A percentile compares a stretch with the other conserved stretches of the same genome.
These are phyloP conservation scores for Aureobasidium uvarum DNA, from an alignment of 2,329 filamentous ascomycete genomes.

Conservation along the genomic window DNA sequence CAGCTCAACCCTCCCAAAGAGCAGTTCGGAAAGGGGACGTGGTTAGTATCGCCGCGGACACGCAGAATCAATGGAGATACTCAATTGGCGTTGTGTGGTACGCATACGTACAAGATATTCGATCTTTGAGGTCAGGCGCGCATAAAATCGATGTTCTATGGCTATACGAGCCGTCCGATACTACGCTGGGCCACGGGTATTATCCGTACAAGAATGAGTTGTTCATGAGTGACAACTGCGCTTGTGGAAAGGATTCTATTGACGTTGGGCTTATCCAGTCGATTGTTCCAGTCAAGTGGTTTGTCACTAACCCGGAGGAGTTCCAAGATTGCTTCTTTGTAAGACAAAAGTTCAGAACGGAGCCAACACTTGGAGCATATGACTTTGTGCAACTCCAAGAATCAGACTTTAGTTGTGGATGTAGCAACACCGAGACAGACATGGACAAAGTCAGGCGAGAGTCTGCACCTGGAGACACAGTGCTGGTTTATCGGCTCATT, in stretches of 20 bases:
- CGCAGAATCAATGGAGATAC: conserved; percentile 57
- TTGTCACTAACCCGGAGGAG: conserved; percentile 52
- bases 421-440: conserved; percentile 30
- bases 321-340: conserved; percentile 57
- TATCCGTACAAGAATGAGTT: conserved; percentile 73
- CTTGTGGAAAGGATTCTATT: conserved; percentile 58
- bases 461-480: conserved; percentile 58
- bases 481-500: conserved; percentile 48
- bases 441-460: conserved; percentile 29
- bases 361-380: conserved; percentile 46
- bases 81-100: conserved; percentile 60
- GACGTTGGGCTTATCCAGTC: conserved; percentile 56
- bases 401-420: conserved; percentile 57
- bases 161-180: conserved; percentile 71
- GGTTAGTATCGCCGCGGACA: conserved; percentile 48
- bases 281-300: conserved; percentile 58
- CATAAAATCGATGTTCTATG: conserved; percentile 64
- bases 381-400: conserved; percentile 61
- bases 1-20: not conserved
- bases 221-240: conserved; percentile 74
- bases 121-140: conserved; percentile 39
- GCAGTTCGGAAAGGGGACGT: conserved; percentile 50
- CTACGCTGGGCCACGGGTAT: conserved; percentile 63
- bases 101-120: conserved; percentile 63
- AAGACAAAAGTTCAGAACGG: conserved; percentile 64